Evolutionary conservation across 1,284 basidiomycete genomes (phyloP), one percentile per base, ranked within the genome.

Genomic region (Coniferiporia sulphurascens): DNA sequence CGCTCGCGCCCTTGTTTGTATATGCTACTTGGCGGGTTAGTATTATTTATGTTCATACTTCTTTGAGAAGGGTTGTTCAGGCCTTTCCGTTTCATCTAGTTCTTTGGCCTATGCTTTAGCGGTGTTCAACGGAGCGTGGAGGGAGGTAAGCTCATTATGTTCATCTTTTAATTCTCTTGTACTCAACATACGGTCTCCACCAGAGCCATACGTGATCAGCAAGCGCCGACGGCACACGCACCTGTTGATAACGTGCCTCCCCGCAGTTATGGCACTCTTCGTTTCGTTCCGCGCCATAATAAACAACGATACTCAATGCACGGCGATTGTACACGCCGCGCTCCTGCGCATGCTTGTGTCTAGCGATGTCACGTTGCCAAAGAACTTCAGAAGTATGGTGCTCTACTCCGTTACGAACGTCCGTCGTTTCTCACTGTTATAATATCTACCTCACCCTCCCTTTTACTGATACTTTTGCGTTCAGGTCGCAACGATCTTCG

Each of bases 271-370:
- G 12, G 48, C 46, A 12, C 43, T 56, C 8, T 35, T 50, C n/a
- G 32, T 60, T 13, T 48, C 49, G 15, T 56, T 38, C 19, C 48
- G 48, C 9, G 48, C 57, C 7, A 41, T 54, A 10, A 38, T 21
- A 4, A 32, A 22, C 36, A 21, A 41, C 9, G 52, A 59, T 38
- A 32, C 13, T 13, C 15, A 49, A 10, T 55, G 58, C 52, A 54
- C 46, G 6, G 45, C 52, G 17, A 32, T 59, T 27, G 41, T 51
- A 8, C 55, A 60, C 43, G 54, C 43, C 10, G 54, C 59, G n/a
- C 54, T 60, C n/a, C 21, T 60, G 15, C 53, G 51, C n/a, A 27
- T 45, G n/a, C 49, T 60, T 36, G 48, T 60, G 17, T 34, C 49
- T n/a, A 38, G 27, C 35, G 59, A 60, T 21, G 50, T 50, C 19